Conservation (phyloP, 2,329 filamentous ascomycete genomes). For the Fusarium praegraminearum region DNA sequence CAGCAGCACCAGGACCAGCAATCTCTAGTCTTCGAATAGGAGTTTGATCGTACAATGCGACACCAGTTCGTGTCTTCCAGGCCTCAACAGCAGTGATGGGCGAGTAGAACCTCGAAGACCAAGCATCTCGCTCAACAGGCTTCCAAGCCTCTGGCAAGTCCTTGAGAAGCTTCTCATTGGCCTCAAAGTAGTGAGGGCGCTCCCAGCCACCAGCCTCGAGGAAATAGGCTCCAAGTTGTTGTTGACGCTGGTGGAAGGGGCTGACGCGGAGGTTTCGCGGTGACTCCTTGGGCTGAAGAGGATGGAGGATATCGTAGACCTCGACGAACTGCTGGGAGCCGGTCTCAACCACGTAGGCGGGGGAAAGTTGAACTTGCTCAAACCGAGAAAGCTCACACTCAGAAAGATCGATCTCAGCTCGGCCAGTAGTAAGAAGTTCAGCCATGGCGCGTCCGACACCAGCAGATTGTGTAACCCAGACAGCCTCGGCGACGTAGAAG, state of each 20-base stretch:
- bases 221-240: conserved; percentile 68
- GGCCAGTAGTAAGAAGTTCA: conserved; percentile 67
- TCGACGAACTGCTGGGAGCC: conserved; percentile 72
- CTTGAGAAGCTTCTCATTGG: conserved; percentile 64
- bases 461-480: conserved; percentile 75
- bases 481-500: conserved; percentile 73
- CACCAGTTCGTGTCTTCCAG: conserved; percentile 73
- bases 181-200: conserved; percentile 71
- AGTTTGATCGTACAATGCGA: conserved; percentile 73
- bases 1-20: conserved; percentile 66
- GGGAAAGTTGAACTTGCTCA: conserved; percentile 69
- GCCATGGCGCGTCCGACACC: conserved; percentile 72
- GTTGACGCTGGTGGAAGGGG: conserved; percentile 67
- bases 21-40: conserved; percentile 69
- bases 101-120: conserved; percentile 69
- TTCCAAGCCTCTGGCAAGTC: conserved; percentile 66
- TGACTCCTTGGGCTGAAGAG: conserved; percentile 67
- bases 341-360: conserved; percentile 68
- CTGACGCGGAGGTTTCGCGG: conserved; percentile 70
- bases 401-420: conserved; percentile 66
- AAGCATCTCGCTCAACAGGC: conserved; percentile 67
- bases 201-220: conserved; percentile 72
- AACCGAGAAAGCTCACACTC: conserved; percentile 72
- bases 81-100: conserved; percentile 70
- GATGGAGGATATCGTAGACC: conserved; percentile 74